Conservation (phyloP, 2,329 filamentous ascomycete species). For the Amauroascus verrucosus region DNA sequence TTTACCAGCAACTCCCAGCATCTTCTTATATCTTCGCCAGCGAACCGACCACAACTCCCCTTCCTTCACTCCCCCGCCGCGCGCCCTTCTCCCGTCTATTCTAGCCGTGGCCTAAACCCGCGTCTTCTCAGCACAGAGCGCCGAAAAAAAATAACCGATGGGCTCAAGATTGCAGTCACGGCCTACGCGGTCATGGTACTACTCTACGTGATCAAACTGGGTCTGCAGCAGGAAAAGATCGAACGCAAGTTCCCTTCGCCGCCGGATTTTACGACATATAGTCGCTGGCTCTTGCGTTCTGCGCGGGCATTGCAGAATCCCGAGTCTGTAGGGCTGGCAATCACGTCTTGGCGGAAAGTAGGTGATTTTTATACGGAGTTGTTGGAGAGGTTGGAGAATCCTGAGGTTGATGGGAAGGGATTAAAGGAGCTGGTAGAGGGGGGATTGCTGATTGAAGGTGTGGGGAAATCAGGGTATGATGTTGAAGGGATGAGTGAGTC, state of each 20-base stretch:
- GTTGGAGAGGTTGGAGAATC: conserved; percentile 59
- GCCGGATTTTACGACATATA: conserved; percentile 65
- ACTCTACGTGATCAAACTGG: conserved; percentile 51
- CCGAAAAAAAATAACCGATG: conserved; percentile 57
- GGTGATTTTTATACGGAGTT: conserved; percentile 51
- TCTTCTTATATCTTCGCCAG: conserved; percentile 42
- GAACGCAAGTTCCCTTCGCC: conserved; percentile 73
- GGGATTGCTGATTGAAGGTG: conserved; percentile 44
- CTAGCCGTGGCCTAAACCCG: conserved; percentile 23
- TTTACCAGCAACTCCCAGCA: conserved; percentile 51
- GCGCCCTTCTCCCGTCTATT: conserved; percentile 33
- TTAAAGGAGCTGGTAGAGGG: conserved; percentile 48
- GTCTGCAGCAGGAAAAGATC: conserved; percentile 60
- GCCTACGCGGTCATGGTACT: conserved; percentile 58
- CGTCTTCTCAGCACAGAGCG: conserved; percentile 51
- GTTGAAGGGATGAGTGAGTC: conserved; percentile 64
- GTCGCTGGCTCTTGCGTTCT: conserved; percentile 56
- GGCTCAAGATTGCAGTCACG: conserved; percentile 59
- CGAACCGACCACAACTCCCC: conserved; percentile 51
- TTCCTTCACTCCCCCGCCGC: conserved; percentile 50
- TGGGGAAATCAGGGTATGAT: conserved; percentile 54
- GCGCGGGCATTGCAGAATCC: conserved; percentile 52
- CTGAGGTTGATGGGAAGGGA: conserved; percentile 55
- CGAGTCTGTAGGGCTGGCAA: conserved; percentile 42
- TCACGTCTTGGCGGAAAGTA: conserved; percentile 60